Conservation (phyloP, 1,284 basidiomycete species). For the Leccinum griseonigrum region DNA sequence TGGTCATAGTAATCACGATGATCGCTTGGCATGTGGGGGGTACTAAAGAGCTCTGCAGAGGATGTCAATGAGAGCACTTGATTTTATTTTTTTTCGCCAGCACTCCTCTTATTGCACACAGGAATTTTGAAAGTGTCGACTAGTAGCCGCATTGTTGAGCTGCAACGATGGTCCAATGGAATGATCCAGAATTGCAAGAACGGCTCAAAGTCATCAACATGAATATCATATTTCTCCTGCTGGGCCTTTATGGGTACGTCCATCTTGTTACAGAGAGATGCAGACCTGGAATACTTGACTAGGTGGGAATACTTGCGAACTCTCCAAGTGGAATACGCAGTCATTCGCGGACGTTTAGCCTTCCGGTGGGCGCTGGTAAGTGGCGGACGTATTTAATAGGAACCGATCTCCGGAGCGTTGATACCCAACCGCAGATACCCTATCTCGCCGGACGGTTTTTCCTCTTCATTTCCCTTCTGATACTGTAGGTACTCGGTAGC, state of each 20-base stretch:
- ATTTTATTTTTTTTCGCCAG: neutral
- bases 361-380: conserved; percentile 23
- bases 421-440: conserved; percentile 14
- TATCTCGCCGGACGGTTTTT: conserved; percentile 16
- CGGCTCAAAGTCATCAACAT: neutral
- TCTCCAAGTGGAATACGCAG: conserved; percentile 16
- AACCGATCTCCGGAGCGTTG: neutral
- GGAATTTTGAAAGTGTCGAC: neutral
- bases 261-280: neutral
- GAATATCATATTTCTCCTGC: conserved; percentile 13
- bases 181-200: neutral
- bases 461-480: conserved; percentile 14
- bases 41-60: neutral
- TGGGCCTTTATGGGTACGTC: conserved; percentile 20
- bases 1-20: neutral
- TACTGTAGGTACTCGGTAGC: conserved; percentile 12
- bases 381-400: neutral
- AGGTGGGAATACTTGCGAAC: conserved; percentile 25
- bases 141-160: neutral
- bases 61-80: neutral
- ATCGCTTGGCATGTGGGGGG: neutral
- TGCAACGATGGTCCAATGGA: conserved; percentile 16
- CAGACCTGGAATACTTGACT: neutral
- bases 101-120: neutral
- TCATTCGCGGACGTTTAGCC: conserved; percentile 15